phyloP scores from a whole-genome alignment of 495 filamentous ascomycete species.

The Trichoderma erinaceum region DNA sequence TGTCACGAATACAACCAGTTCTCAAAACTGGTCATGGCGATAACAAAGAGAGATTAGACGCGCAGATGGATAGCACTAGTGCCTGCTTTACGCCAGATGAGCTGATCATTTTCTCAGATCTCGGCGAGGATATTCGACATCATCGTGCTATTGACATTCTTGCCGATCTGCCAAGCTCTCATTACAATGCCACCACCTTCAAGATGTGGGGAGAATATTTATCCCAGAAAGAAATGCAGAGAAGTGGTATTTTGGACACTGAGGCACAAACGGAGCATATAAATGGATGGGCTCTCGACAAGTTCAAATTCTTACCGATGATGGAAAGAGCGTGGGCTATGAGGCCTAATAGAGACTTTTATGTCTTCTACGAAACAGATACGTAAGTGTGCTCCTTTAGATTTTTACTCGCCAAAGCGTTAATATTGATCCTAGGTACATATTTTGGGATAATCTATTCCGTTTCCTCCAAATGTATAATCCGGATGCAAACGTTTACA shows the following conservation, averaged over 20 bases:
- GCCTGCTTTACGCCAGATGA: conserved; percentile 2
- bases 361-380: background rate
- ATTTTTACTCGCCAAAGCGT: background rate
- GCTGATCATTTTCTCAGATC: background rate
- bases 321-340: conserved; percentile 7
- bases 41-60: background rate
- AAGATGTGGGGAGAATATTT: background rate
- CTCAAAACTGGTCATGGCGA: background rate
- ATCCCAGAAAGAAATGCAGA: background rate
- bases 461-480: background rate
- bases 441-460: background rate
- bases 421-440: background rate
- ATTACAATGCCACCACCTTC: background rate
- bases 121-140: background rate
- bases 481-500: background rate
- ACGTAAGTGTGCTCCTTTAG: background rate
- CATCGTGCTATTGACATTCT: conserved; percentile 3
- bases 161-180: background rate
- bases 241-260: background rate
- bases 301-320: conserved; percentile 8
- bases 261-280: background rate
- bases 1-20: background rate
- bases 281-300: background rate
- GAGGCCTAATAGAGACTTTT: background rate
- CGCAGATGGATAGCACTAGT: conserved; percentile 7